phyloP scores from a whole-genome alignment of 768 basidiomycete species.

The Russula emetica region DNA sequence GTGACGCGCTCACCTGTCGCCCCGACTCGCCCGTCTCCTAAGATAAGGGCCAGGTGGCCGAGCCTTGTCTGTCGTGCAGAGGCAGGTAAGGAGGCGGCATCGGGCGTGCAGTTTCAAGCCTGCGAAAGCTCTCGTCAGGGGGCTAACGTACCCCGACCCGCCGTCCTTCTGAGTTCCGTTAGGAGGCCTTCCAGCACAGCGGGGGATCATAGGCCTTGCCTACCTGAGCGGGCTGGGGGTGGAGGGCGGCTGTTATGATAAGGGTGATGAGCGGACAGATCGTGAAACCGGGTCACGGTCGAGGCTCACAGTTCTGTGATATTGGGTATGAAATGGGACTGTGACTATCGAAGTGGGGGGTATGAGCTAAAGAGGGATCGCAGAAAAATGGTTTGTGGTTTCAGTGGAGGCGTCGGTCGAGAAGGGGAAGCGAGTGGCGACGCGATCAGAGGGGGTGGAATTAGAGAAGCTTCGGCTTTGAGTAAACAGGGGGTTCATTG shows the following conservation, averaged over 20 bases:
- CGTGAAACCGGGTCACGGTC: constrained; percentile 11
- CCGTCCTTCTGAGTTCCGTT: too few relatives aligned
- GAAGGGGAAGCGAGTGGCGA: constrained; percentile 28
- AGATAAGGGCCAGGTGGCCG: too few relatives aligned
- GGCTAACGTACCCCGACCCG: too few relatives aligned
- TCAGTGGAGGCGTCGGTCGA: constrained; percentile 27
- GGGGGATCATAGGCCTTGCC: too few relatives aligned
- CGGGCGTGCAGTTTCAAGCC: too few relatives aligned
- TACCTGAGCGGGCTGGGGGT: too few relatives aligned
- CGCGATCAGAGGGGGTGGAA: constrained; percentile 21
- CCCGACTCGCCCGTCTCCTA: too few relatives aligned
- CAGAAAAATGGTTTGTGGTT: constrained; percentile 11
- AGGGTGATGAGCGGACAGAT: constrained; percentile 26
- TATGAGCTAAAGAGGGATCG: constrained; percentile 7
- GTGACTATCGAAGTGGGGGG: constrained; percentile 13
- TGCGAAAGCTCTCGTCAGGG: too few relatives aligned
- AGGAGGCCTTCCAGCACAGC: too few relatives aligned
- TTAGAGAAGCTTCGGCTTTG: constrained; percentile 53
- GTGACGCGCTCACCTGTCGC: too few relatives aligned
- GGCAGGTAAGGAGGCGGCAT: too few relatives aligned
- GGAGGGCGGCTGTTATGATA: constrained; percentile 28
- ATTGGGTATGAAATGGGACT: constrained; percentile 13
- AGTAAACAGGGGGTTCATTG: constrained; percentile 81
- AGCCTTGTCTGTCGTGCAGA: too few relatives aligned
- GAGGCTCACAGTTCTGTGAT: constrained; percentile 20